Conservation (phyloP, 2,329 filamentous ascomycete species). For the Apiospora arundinis region DNA sequence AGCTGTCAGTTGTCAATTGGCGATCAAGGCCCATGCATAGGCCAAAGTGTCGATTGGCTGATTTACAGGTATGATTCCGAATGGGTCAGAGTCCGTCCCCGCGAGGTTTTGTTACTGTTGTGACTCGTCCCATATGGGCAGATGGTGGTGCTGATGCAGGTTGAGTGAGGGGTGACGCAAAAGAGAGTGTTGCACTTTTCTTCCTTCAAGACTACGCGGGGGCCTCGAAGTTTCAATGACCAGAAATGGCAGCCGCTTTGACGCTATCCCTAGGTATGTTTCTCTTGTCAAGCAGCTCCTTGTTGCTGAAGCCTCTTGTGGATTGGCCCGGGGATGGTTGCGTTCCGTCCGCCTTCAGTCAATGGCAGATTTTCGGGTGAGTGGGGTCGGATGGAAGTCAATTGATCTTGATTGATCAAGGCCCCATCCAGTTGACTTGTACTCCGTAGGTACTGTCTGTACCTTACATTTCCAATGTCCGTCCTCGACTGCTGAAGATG, state of each 20-base stretch:
- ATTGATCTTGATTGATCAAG: background rate
- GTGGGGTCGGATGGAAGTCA: background rate
- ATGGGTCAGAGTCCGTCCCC: constrained; percentile 3
- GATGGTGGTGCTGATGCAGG: constrained; percentile 2
- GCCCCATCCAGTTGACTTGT: too few relatives aligned
- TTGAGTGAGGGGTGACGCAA: background rate
- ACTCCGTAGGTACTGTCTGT: too few relatives aligned
- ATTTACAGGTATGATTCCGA: background rate
- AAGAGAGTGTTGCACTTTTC: background rate
- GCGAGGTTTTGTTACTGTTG: background rate
- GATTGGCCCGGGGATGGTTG: background rate
- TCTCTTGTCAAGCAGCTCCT: background rate
- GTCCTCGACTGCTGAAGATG: too few relatives aligned
- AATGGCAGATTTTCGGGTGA: background rate
- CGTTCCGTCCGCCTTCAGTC: background rate
- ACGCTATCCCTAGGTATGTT: background rate
- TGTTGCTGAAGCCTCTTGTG: background rate
- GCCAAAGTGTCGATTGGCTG: background rate
- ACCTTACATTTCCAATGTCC: too few relatives aligned
- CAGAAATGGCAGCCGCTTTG: background rate
- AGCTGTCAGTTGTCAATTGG: background rate
- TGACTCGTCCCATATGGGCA: constrained; percentile 11
- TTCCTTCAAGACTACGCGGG: background rate
- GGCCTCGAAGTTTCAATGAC: background rate
- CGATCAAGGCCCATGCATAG: background rate